A percentile compares a stretch with the other conserved stretches of the same genome.
Evolutionary conservation across 108 stramenopile genomes (phyloP).

Genomic region (Skeletonema tropicum): DNA sequence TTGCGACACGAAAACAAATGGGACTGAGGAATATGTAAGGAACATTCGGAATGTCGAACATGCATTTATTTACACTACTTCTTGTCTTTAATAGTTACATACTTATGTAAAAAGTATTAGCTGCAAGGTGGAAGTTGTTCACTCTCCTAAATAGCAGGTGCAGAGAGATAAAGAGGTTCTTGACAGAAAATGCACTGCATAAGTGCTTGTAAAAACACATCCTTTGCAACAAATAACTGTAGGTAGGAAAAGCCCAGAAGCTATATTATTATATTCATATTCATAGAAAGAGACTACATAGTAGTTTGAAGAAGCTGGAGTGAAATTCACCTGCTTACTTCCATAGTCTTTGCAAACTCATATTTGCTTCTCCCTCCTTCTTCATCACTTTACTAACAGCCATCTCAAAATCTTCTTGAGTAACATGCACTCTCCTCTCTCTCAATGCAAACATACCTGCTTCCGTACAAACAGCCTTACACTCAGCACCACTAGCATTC

Average conservation of each 20-base stretch:
- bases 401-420: constrained; percentile 99
- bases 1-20: no score
- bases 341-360: constrained; percentile 96
- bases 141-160: no score
- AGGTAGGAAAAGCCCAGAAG: not conserved
- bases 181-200: no score
- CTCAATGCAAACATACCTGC: constrained; percentile 99
- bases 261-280: not conserved
- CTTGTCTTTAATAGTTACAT: no score
- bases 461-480: constrained; percentile 99
- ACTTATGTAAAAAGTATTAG: no score
- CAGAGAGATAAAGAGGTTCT: no score
- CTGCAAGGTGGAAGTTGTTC: no score
- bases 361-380: constrained; percentile 97
- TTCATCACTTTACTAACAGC: constrained; percentile 99
- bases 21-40: no score
- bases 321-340: constrained; percentile 69
- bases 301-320: not conserved
- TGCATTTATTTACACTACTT: no score
- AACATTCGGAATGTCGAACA: no score
- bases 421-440: constrained; percentile 98
- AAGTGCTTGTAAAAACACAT: no score
- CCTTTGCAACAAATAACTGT: no score
- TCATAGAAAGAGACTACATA: not conserved
- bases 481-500: constrained; percentile 97